Conservation (phyloP, 2,329 filamentous ascomycete species). For the Sporothrix pallida region DNA sequence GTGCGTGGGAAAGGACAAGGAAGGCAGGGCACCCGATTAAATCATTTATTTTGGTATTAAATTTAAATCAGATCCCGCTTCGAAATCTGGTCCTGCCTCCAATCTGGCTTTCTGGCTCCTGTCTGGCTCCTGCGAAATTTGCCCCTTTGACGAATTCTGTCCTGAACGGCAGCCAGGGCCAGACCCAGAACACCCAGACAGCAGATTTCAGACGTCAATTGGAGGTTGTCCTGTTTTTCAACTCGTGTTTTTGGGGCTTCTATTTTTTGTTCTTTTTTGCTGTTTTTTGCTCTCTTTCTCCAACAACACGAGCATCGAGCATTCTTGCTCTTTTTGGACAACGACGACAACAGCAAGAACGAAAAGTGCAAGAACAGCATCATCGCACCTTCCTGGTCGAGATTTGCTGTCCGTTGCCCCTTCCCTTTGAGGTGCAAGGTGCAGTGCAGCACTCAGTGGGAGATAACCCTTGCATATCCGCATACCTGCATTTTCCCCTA, state of each 20-base stretch:
- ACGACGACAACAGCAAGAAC: neutral
- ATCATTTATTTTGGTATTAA: neutral
- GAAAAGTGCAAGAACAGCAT: neutral
- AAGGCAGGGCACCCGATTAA: neutral
- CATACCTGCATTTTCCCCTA: conserved; percentile 29
- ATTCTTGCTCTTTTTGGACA: neutral
- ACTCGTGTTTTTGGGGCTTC: neutral
- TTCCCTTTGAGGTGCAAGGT: neutral
- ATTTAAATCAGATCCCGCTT: conserved; percentile 15
- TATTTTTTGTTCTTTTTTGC: neutral
- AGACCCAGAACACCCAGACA: neutral
- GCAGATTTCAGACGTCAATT: neutral
- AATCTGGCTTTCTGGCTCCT: neutral
- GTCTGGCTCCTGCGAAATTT: conserved; percentile 5
- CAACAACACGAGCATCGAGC: neutral
- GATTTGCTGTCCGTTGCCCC: conserved; percentile 9
- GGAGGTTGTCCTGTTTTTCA: neutral
- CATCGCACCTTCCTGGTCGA: neutral
- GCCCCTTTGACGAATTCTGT: conserved; percentile 25
- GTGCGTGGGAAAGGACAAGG: neutral
- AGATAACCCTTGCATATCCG: conserved; percentile 24
- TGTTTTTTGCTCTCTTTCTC: neutral
- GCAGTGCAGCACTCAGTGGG: neutral
- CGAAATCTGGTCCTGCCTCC: neutral
- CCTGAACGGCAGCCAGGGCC: conserved; percentile 4